Percentiles rank a stretch among this genome's conserved stretches.
phyloP scores from a whole-genome alignment of 305 asterid species.

The Caryopteris hybrid region DNA sequence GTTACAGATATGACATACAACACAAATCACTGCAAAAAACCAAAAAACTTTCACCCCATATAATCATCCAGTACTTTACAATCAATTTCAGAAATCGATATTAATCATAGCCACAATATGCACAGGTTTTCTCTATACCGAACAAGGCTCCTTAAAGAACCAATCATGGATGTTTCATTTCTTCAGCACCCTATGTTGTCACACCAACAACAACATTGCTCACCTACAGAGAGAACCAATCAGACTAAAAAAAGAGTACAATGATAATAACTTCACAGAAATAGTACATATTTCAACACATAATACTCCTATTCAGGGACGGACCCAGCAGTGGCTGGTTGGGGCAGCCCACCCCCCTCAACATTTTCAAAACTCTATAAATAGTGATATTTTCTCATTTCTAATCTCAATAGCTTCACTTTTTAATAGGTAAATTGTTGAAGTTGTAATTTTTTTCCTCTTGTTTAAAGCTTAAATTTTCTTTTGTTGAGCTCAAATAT shows the following conservation, averaged over 20 bases:
- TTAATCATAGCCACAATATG: slow-evolving; percentile 32
- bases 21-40: slow-evolving; percentile 13
- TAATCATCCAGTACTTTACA: slow-evolving; percentile 19
- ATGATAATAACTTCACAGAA: background rate
- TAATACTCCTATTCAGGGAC: too few relatives aligned
- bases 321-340: too few relatives aligned
- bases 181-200: slow-evolving; percentile 36
- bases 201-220: slow-evolving; percentile 88
- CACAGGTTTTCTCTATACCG: slow-evolving; percentile 40
- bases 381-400: too few relatives aligned
- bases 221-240: slow-evolving; percentile 37
- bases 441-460: too few relatives aligned
- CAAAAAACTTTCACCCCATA: slow-evolving; percentile 16
- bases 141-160: slow-evolving; percentile 9
- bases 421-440: too few relatives aligned
- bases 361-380: too few relatives aligned
- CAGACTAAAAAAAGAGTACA: too few relatives aligned
- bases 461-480: too few relatives aligned
- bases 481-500: too few relatives aligned
- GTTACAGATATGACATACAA: slow-evolving; percentile 10
- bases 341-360: too few relatives aligned
- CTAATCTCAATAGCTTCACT: too few relatives aligned
- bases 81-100: slow-evolving; percentile 12
- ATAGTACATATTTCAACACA: too few relatives aligned
- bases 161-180: slow-evolving; percentile 1